Conservation (phyloP, 805 yeast species). For the Candida bentonensis region DNA sequence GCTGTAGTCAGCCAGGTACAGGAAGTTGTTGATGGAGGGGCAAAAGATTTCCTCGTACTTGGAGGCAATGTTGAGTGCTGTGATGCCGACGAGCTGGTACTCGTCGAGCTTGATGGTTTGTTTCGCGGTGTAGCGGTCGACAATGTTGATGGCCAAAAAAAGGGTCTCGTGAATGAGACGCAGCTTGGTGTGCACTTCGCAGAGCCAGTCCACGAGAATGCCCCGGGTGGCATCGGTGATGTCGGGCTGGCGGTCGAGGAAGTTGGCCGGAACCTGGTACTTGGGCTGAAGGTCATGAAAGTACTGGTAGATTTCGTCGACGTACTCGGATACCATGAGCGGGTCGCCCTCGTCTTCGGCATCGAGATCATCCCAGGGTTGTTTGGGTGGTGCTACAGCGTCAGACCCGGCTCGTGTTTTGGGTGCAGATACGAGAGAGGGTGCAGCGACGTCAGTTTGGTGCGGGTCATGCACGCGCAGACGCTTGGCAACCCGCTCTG, state of each 20-base stretch:
- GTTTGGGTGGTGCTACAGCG: too few species aligned
- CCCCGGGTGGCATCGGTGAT: conserved; percentile 74
- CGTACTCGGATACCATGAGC: conserved; percentile 88
- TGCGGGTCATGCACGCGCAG: too few species aligned
- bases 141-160: conserved; percentile 64
- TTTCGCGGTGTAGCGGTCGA: conserved; percentile 74
- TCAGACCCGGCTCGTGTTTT: too few species aligned
- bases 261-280: conserved; percentile 48
- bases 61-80: conserved; percentile 78
- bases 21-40: conserved; percentile 74
- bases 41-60: conserved; percentile 86
- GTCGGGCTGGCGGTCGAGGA: conserved; percentile 47
- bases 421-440: too few species aligned
- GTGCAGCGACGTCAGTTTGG: too few species aligned
- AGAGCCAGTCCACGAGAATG: conserved; percentile 85
- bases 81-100: conserved; percentile 74
- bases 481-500: too few species aligned
- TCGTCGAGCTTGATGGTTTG: conserved; percentile 65
- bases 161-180: conserved; percentile 76
- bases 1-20: conserved; percentile 79
- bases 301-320: conserved; percentile 70
- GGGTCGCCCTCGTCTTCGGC: conserved; percentile 28
- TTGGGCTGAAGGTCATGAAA: conserved; percentile 56
- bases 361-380: conserved; percentile 19
- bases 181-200: conserved; percentile 75